Evolutionary conservation across 805 yeast species (phyloP).

Genomic region (Pichia occidentalis): DNA sequence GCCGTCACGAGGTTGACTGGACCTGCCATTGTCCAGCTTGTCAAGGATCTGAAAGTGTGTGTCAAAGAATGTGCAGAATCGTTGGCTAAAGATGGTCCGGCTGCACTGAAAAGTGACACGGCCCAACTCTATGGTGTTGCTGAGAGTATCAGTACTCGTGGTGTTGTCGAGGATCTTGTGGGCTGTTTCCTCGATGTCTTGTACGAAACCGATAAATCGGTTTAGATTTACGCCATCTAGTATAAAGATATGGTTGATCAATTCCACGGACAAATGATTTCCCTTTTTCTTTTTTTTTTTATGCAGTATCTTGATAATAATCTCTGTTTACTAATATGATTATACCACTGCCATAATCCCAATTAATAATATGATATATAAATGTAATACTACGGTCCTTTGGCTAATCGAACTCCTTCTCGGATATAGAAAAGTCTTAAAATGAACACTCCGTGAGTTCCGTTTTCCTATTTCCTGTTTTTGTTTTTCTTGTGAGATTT

Average conservation of each 20-base stretch:
- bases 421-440: too few relatives aligned
- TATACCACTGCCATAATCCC: too few relatives aligned
- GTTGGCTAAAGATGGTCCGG: slow-evolving; percentile 11
- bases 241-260: too few relatives aligned
- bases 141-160: slow-evolving; percentile 77
- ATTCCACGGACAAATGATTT: neutral
- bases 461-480: too few relatives aligned
- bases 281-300: neutral
- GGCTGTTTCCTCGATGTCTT: slow-evolving; percentile 76
- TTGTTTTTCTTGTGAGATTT: too few relatives aligned
- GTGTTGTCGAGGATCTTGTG: slow-evolving; percentile 75
- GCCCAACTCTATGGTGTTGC: slow-evolving; percentile 95
- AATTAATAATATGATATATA: too few relatives aligned
- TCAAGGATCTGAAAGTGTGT: slow-evolving; percentile 41
- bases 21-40: slow-evolving; percentile 52
- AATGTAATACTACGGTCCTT: too few relatives aligned
- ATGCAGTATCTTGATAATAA: too few relatives aligned
- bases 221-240: too few relatives aligned
- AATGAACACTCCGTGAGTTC: too few relatives aligned
- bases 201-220: slow-evolving; percentile 49
- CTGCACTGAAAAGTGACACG: slow-evolving; percentile 43
- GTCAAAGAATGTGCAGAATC: slow-evolving; percentile 35
- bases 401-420: too few relatives aligned
- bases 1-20: slow-evolving; percentile 76
- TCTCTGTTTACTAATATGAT: too few relatives aligned